phyloP scores from a whole-genome alignment of 2,329 filamentous ascomycete genomes.

The Stagonosporopsis cucurbitacearum region DNA sequence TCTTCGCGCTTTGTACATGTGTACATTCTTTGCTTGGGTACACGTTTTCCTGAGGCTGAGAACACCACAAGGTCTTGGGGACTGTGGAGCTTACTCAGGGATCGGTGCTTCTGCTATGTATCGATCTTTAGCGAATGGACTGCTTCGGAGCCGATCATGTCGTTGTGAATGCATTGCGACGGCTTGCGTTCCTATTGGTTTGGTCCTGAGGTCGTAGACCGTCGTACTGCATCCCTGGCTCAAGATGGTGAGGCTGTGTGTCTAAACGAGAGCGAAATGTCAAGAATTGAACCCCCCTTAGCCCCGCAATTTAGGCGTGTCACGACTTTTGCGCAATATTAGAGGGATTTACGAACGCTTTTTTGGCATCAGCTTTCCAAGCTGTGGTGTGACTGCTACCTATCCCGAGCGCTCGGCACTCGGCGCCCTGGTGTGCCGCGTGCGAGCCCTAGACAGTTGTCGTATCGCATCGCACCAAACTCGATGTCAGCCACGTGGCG shows the following conservation, averaged over 20 bases:
- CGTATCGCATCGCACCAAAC: neutral
- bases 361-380: conserved; percentile 10
- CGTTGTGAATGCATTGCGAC: neutral
- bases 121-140: neutral
- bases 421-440: conserved; percentile 19
- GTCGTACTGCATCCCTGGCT: conserved; percentile 5
- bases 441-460: neutral
- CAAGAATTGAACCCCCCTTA: conserved; percentile 5
- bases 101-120: neutral
- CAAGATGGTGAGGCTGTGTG: conserved; percentile 24
- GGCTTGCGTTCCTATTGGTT: conserved; percentile 1
- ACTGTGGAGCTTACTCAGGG: neutral
- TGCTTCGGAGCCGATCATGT: neutral
- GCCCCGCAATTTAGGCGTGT: conserved; percentile 15
- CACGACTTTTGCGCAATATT: conserved; percentile 8
- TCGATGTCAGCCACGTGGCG: conserved; percentile 13
- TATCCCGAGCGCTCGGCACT: conserved; percentile 17
- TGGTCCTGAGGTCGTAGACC: neutral
- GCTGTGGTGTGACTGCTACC: neutral
- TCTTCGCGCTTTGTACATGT: conserved; percentile 13
- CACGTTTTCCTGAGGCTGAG: conserved; percentile 25
- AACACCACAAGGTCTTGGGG: conserved; percentile 7
- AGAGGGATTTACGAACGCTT: conserved; percentile 6
- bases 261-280: conserved; percentile 10
- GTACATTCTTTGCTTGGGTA: conserved; percentile 4